These are phyloP conservation scores for Testicularia cyperi DNA, from an alignment of 1,284 basidiomycete genomes.

Conservation along the genomic window DNA sequence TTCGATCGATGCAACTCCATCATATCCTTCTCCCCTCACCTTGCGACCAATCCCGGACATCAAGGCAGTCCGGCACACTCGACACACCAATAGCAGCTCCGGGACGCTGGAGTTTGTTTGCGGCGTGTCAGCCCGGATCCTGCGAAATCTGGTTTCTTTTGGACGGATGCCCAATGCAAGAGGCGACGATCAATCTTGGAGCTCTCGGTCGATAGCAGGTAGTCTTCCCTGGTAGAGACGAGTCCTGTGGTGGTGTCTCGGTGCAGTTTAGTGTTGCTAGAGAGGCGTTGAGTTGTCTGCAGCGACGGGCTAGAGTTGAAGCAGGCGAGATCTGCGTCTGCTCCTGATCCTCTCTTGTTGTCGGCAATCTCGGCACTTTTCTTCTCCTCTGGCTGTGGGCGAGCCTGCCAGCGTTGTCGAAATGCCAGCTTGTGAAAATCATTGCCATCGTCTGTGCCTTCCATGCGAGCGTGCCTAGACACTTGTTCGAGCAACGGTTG, in stretches of 20 bases:
- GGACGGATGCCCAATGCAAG: not conserved
- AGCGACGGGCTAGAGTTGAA: too few relatives aligned
- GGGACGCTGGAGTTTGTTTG: too few relatives aligned
- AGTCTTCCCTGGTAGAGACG: conserved; percentile 31
- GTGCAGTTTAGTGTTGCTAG: not conserved
- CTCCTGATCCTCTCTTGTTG: not conserved
- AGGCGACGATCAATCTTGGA: not conserved
- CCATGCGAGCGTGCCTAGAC: not conserved
- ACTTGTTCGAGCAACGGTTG: not conserved
- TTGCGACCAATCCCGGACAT: too few relatives aligned
- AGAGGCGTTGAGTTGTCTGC: too few relatives aligned
- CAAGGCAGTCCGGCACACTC: too few relatives aligned
- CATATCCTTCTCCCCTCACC: too few relatives aligned
- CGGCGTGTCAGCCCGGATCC: too few relatives aligned
- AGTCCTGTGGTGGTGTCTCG: conserved; percentile 16
- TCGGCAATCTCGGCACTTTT: too few relatives aligned
- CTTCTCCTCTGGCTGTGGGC: too few relatives aligned
- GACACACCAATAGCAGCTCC: too few relatives aligned
- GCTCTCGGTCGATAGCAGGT: conserved; percentile 11
- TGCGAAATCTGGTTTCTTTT: not conserved
- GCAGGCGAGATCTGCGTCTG: not conserved
- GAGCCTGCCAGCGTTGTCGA: not conserved
- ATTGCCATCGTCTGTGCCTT: not conserved
- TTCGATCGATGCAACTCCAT: too few relatives aligned
- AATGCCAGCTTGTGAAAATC: not conserved